These are phyloP conservation scores for Debaryomyces hansenii DNA, from an alignment of 805 yeast genomes.

Conservation along the genomic window DNA sequence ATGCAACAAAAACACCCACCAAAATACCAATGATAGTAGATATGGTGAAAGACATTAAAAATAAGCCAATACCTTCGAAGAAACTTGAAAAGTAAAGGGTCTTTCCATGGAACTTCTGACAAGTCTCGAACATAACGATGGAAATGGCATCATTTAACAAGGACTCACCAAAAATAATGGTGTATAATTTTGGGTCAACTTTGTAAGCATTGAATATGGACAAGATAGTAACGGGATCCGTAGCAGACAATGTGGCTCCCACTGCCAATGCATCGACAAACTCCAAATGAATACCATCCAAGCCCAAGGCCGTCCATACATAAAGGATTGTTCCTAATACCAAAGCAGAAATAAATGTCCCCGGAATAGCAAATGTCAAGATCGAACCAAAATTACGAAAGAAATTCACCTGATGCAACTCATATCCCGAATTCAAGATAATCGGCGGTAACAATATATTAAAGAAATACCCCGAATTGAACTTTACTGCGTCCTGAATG, in stretches of 20 bases:
- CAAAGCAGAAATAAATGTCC: slow-evolving; percentile 88
- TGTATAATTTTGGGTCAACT: slow-evolving; percentile 96
- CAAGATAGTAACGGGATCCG: slow-evolving; percentile 96
- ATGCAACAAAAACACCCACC: slow-evolving; percentile 85
- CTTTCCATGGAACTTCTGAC: slow-evolving; percentile 92
- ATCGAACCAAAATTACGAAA: slow-evolving; percentile 90
- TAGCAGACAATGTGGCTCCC: slow-evolving; percentile 96
- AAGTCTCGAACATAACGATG: slow-evolving; percentile 98
- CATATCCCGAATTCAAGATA: slow-evolving; percentile 94
- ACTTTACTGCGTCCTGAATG: slow-evolving; percentile 94
- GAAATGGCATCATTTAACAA: slow-evolving; percentile 95
- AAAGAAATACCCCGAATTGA: slow-evolving; percentile 92
- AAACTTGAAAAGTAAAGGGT: slow-evolving; percentile 68
- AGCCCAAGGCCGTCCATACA: slow-evolving; percentile 87
- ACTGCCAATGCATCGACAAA: slow-evolving; percentile 97
- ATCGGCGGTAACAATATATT: slow-evolving; percentile 94
- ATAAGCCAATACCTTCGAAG: slow-evolving; percentile 91
- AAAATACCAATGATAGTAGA: slow-evolving; percentile 87
- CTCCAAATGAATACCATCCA: slow-evolving; percentile 84
- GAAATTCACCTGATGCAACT: slow-evolving; percentile 92
- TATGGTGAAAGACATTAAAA: slow-evolving; percentile 89
- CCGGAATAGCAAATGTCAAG: slow-evolving; percentile 92
- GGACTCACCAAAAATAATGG: slow-evolving; percentile 96
- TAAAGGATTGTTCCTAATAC: slow-evolving; percentile 87
- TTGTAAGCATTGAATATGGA: slow-evolving; percentile 96